These are phyloP conservation scores for Fusarium abutilonis DNA, from an alignment of 2,329 filamentous ascomycete species.

Conservation along the genomic window DNA sequence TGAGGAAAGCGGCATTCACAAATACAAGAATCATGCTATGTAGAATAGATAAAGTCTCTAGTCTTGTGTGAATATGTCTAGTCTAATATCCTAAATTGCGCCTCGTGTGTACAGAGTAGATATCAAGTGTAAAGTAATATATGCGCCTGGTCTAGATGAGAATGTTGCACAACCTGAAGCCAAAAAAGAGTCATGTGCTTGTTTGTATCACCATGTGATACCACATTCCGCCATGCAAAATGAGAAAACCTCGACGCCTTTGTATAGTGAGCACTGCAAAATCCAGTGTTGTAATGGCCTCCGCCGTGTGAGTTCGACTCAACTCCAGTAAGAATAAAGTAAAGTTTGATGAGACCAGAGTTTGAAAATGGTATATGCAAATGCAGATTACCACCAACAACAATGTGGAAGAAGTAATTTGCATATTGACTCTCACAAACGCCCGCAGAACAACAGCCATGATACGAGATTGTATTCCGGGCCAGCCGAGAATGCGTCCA, in stretches of 20 bases:
- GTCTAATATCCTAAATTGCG: conserved; percentile 36
- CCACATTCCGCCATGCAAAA: conserved; percentile 10
- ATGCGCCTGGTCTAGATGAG: conserved; percentile 31
- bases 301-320: not conserved
- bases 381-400: conserved; percentile 31
- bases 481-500: conserved; percentile 31
- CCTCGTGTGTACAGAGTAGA: conserved; percentile 37
- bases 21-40: not conserved
- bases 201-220: conserved; percentile 21
- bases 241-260: conserved; percentile 19
- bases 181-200: conserved; percentile 17
- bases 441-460: not conserved
- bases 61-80: conserved; percentile 29
- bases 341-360: not conserved
- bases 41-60: conserved; percentile 14
- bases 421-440: not conserved
- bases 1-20: conserved; percentile 1
- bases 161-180: conserved; percentile 19
- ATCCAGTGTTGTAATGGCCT: not conserved
- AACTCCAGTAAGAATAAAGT: conserved; percentile 17
- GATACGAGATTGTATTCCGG: conserved; percentile 21
- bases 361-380: too few species aligned
- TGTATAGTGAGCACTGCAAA: not conserved
- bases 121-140: conserved; percentile 27
- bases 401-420: conserved; percentile 18